Percentiles rank a stretch among this genome's conserved stretches.
phyloP scores from a whole-genome alignment of 768 basidiomycete species.

The Auriscalpium vulgare region DNA sequence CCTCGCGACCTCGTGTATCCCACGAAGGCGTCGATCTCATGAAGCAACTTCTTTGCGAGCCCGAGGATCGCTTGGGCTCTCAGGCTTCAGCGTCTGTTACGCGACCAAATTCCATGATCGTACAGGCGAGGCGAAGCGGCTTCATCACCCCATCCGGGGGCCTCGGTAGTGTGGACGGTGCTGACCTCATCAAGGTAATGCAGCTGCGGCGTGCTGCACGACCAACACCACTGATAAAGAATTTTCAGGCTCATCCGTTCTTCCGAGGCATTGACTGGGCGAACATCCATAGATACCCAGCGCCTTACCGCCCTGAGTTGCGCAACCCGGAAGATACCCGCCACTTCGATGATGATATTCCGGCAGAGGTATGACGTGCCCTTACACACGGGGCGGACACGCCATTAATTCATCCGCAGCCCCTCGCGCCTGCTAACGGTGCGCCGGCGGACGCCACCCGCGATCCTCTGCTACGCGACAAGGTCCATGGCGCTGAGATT shows the following conservation, averaged over 20 bases:
- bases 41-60: conserved; percentile 86
- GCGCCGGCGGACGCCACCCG: conserved; percentile 76
- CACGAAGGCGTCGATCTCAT: conserved; percentile 84
- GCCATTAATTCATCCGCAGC: conserved; percentile 43
- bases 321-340: conserved; percentile 77
- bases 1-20: conserved; percentile 74
- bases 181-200: conserved; percentile 77
- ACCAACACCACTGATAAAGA: conserved; percentile 4
- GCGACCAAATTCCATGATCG: conserved; percentile 70
- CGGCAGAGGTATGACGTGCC: conserved; percentile 59
- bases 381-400: not conserved
- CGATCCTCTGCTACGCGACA: conserved; percentile 83
- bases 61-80: conserved; percentile 88
- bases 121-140: conserved; percentile 66
- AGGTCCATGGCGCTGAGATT: conserved; percentile 78
- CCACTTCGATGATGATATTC: conserved; percentile 95
- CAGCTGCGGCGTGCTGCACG: conserved; percentile 4
- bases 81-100: conserved; percentile 58
- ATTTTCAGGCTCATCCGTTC: conserved; percentile 70
- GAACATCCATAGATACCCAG: conserved; percentile 73
- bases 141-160: conserved; percentile 46
- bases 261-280: conserved; percentile 89
- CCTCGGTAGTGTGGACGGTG: conserved; percentile 67
- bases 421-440: conserved; percentile 84
- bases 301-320: conserved; percentile 88